Percentiles rank a stretch among this genome's conserved stretches.
phyloP scores from a whole-genome alignment of 2,329 filamentous ascomycete species.

The Colletotrichum cereale region DNA sequence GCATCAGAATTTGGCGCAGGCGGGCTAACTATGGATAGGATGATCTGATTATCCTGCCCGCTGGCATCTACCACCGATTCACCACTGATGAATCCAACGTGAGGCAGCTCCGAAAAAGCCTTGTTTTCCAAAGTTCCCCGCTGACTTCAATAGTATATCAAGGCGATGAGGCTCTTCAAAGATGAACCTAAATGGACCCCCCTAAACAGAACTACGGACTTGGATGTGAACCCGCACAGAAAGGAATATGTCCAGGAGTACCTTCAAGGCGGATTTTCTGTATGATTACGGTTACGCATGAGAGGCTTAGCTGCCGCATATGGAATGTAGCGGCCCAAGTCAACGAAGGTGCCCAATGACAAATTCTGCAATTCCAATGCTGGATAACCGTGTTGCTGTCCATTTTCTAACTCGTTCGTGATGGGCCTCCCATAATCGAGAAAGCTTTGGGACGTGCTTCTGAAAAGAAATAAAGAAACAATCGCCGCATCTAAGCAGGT shows the following conservation, averaged over 20 bases:
- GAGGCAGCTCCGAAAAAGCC: slow-evolving; percentile 59
- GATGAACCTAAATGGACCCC: slow-evolving; percentile 99
- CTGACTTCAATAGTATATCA: slow-evolving; percentile 77
- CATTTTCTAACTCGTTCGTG: too few species aligned
- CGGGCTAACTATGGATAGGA: slow-evolving; percentile 52
- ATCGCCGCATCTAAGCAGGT: background rate
- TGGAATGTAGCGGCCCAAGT: background rate
- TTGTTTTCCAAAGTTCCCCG: background rate
- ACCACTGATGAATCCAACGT: slow-evolving; percentile 94
- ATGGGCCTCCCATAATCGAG: background rate
- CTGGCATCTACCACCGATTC: slow-evolving; percentile 97
- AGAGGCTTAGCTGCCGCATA: background rate
- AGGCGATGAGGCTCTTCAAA: slow-evolving; percentile 97
- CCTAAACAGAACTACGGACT: slow-evolving; percentile 81
- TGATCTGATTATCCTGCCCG: slow-evolving; percentile 92
- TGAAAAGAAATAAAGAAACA: background rate
- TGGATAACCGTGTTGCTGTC: background rate
- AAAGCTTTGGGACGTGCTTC: too few species aligned
- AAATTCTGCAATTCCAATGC: too few species aligned
- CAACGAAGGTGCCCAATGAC: background rate
- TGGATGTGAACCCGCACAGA: slow-evolving; percentile 83
- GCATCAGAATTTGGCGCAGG: background rate
- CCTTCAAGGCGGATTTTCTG: slow-evolving; percentile 15
- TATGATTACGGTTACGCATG: background rate
- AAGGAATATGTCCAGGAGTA: slow-evolving; percentile 78